Evolutionary conservation across 495 filamentous ascomycete species (phyloP).

Genomic region (Lasiosphaeria ovina): DNA sequence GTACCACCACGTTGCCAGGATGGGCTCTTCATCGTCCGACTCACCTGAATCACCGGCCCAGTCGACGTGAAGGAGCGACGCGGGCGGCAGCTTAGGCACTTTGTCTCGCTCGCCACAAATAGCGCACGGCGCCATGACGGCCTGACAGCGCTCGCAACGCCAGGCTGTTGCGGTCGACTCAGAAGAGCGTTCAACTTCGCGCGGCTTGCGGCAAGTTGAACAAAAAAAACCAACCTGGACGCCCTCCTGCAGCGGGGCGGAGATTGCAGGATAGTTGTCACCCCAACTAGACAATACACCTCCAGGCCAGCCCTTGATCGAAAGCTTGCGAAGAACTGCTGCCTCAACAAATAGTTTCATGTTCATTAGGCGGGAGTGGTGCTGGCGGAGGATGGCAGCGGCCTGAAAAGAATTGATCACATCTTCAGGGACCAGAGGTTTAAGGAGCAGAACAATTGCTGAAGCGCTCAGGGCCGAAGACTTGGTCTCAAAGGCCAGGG

Average conservation of each 20-base stretch:
- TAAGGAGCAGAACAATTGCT: conserved; percentile 50
- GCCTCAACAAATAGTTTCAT: conserved; percentile 68
- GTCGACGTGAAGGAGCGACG: conserved; percentile 2
- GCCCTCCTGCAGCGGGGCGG: conserved; percentile 52
- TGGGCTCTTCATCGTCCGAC: conserved; percentile 19
- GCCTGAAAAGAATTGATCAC: conserved; percentile 50
- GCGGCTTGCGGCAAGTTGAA: conserved; percentile 49
- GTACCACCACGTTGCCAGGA: conserved; percentile 58
- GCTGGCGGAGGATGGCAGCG: conserved; percentile 57
- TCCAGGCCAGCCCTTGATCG: conserved; percentile 49
- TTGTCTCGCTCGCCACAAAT: conserved; percentile 43
- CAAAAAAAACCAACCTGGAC: conserved; percentile 49
- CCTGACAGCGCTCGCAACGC: conserved; percentile 48
- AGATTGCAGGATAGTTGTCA: conserved; percentile 58
- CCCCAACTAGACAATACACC: conserved; percentile 39
- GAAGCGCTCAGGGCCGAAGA: conserved; percentile 48
- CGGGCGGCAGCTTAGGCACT: conserved; percentile 19
- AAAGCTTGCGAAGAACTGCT: conserved; percentile 65
- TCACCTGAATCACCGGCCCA: neutral
- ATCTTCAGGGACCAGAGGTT: conserved; percentile 48
- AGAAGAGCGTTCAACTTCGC: conserved; percentile 45
- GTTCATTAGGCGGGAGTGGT: conserved; percentile 62
- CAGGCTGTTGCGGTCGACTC: conserved; percentile 37
- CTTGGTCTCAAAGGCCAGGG: conserved; percentile 47
- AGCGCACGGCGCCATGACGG: conserved; percentile 43